phyloP scores from a whole-genome alignment of 164 flowering plant genomes.

The Malania oleifera region DNA sequence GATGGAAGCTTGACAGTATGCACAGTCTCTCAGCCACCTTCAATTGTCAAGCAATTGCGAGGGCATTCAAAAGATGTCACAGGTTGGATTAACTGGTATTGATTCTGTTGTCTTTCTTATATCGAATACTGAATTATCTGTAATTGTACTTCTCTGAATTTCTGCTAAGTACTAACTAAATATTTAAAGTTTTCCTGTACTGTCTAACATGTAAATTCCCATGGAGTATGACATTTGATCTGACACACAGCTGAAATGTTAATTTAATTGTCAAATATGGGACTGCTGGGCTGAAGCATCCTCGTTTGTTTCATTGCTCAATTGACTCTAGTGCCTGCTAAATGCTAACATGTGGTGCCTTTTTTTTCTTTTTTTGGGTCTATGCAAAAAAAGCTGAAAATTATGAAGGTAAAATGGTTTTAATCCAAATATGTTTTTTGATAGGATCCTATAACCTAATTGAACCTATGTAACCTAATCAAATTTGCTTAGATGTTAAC shows the following conservation, averaged over 20 bases:
- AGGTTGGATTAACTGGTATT: conserved; percentile 73
- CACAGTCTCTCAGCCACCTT: conserved; percentile 74
- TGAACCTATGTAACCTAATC: too few relatives aligned
- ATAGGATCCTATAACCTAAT: too few relatives aligned
- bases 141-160: background rate
- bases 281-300: background rate
- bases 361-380: too few relatives aligned
- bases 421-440: too few relatives aligned
- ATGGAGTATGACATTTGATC: background rate
- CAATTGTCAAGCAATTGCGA: conserved; percentile 54
- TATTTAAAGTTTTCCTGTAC: background rate
- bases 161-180: background rate
- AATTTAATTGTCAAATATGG: background rate
- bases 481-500: too few relatives aligned
- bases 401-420: too few relatives aligned
- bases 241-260: background rate
- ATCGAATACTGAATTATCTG: background rate
- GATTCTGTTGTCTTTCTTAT: conserved; percentile 27
- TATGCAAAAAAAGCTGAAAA: too few relatives aligned
- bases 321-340: too few relatives aligned
- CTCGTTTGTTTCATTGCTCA: too few relatives aligned
- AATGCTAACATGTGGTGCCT: too few relatives aligned
- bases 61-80: conserved; percentile 98
- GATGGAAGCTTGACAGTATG: conserved; percentile 97
- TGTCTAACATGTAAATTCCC: background rate